A percentile compares a stretch with the other conserved stretches of the same genome.
Conservation (phyloP, 163 green algal genomes). For the Chlorella variabilis region DNA sequence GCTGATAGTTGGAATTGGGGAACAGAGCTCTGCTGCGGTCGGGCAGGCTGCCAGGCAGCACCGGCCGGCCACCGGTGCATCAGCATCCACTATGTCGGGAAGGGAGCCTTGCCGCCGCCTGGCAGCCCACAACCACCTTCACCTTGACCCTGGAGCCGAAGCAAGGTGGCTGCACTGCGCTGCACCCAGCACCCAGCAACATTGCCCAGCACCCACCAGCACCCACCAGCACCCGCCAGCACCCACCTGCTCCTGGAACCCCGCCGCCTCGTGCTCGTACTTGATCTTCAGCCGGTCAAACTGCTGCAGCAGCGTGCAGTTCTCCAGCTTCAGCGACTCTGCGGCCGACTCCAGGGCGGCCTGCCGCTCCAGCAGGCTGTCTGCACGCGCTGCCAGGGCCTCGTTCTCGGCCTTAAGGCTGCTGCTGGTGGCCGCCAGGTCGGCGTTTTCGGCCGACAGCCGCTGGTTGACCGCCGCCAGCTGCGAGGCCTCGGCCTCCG, state of each 20-base stretch:
- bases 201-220: too few species aligned
- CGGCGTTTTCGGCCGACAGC: conserved; percentile 19
- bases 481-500: conserved; percentile 31
- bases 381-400: conserved; percentile 29
- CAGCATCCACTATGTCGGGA: too few species aligned
- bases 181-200: too few species aligned
- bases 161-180: too few species aligned
- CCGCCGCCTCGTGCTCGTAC: conserved; percentile 39
- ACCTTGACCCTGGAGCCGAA: too few species aligned
- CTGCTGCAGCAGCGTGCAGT: conserved; percentile 42
- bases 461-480: conserved; percentile 36
- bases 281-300: conserved; percentile 49
- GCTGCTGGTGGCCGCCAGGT: conserved; percentile 8
- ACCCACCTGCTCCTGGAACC: conserved; percentile 35
- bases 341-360: conserved; percentile 38
- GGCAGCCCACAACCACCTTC: too few species aligned
- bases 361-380: conserved; percentile 43
- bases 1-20: too few species aligned
- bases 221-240: too few species aligned
- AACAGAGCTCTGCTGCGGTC: too few species aligned
- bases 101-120: too few species aligned
- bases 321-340: conserved; percentile 50
- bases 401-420: conserved; percentile 23
- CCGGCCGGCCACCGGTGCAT: too few species aligned
- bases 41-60: too few species aligned